Evolutionary conservation across 768 basidiomycete species (phyloP), one percentile per base, ranked within the genome.

Genomic region (Boletus rubropictus): DNA sequence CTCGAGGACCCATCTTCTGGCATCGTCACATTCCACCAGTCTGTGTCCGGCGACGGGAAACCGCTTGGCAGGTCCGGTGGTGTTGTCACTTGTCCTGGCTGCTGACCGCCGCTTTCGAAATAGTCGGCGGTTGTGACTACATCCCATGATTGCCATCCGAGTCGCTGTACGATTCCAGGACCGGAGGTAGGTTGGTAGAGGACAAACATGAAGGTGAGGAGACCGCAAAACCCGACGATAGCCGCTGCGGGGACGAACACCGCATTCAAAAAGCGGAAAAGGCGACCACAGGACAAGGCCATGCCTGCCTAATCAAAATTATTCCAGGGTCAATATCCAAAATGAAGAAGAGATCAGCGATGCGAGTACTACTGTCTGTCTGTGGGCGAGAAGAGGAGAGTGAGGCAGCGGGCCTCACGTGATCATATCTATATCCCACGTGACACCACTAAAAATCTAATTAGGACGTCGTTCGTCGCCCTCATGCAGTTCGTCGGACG

Each of bases 81-180:
- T 29, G 20, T 15, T 32, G 9, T 15, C 31, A 40, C 29, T 17
- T 43, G 39, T 20, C 39, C 39, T 9, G 27, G 12, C 27, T 41
- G 39, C 7, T 27, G 27, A 6, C 14, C 28, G 20, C 50, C 42
- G 3, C 38, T 29, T 14, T 37, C 42, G 18, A 51, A 37, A 29
- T 52, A 41, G 40, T 48, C 33, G 3, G n/a, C 14, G 21, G 74
- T 62, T 2, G 68, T 63, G 0, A 92, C 72, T 3, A 77, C 59
- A 36, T 88, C 91, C 89, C 89, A 95, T 7, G 85, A 76, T 58
- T 94, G 91, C 91, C 91, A 94, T 24, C 90, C 90, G 17, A 96
- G 70, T 37, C 78, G 75, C 58, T 90, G 87, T 12, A 75, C 62
- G 12, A 75, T 63, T 1, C 87, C 87, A 15, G 87, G 87, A 3